phyloP scores from a whole-genome alignment of 352 stramenopile species.

The Pelagophyceae sp. region DNA sequence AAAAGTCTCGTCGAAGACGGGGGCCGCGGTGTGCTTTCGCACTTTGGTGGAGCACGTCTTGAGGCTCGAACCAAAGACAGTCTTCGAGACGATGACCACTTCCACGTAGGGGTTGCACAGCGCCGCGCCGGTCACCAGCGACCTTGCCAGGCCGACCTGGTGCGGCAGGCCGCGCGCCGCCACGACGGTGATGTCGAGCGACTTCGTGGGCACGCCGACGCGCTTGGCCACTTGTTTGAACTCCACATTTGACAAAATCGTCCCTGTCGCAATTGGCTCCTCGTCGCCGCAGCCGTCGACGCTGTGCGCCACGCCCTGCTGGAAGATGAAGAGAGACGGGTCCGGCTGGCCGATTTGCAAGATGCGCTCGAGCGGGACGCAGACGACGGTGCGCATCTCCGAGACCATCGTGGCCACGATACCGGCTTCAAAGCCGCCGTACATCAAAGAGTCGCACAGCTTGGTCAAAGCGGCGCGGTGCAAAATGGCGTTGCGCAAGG shows the following conservation, averaged over 20 bases:
- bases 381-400: slow-evolving; percentile 37
- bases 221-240: slow-evolving; percentile 30
- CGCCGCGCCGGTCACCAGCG: slow-evolving; percentile 23
- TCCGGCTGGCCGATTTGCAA: slow-evolving; percentile 40
- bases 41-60: slow-evolving; percentile 33
- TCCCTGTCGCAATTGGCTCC: slow-evolving; percentile 30
- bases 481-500: slow-evolving; percentile 37
- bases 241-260: slow-evolving; percentile 39
- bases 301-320: slow-evolving; percentile 34
- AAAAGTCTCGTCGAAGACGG: slow-evolving; percentile 19
- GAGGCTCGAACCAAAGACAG: slow-evolving; percentile 31
- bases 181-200: slow-evolving; percentile 34
- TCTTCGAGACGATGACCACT: slow-evolving; percentile 37
- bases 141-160: neutral
- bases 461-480: slow-evolving; percentile 36
- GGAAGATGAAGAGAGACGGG: slow-evolving; percentile 37
- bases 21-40: slow-evolving; percentile 27
- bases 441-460: slow-evolving; percentile 38
- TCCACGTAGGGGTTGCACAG: slow-evolving; percentile 36
- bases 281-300: slow-evolving; percentile 30
- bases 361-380: slow-evolving; percentile 37
- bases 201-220: slow-evolving; percentile 34
- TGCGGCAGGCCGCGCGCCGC: neutral
- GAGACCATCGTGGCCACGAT: slow-evolving; percentile 40
- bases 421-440: slow-evolving; percentile 37